A percentile compares a stretch with the other conserved stretches of the same genome.
Conservation (phyloP, 768 basidiomycete genomes). For the Lactifluus volemus region DNA sequence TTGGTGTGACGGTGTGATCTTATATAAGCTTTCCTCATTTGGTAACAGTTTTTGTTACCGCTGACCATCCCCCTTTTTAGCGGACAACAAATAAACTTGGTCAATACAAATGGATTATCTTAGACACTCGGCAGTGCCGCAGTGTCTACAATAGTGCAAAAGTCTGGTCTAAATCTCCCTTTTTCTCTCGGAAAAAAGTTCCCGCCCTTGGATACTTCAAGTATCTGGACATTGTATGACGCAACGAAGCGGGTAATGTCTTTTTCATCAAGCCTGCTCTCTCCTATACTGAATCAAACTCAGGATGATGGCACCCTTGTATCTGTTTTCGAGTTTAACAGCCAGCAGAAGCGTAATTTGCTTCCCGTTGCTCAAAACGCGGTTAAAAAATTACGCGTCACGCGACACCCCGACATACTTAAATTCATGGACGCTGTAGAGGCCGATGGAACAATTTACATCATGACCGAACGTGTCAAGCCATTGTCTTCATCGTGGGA, state of each 20-base stretch:
- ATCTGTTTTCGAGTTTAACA: slow-evolving; percentile 90
- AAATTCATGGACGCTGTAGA: slow-evolving; percentile 93
- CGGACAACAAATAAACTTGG: too few relatives aligned
- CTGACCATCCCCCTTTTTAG: too few relatives aligned
- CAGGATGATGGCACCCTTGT: slow-evolving; percentile 84
- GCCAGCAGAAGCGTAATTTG: slow-evolving; percentile 49
- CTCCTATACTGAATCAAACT: slow-evolving; percentile 17
- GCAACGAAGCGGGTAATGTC: slow-evolving; percentile 72
- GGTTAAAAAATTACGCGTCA: slow-evolving; percentile 80
- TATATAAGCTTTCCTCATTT: too few relatives aligned
- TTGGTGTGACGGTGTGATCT: too few relatives aligned
- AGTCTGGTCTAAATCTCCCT: slow-evolving; percentile 84
- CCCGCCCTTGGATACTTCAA: slow-evolving; percentile 50
- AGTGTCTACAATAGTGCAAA: slow-evolving; percentile 84
- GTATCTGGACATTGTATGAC: slow-evolving; percentile 81
- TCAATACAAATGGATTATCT: slow-evolving; percentile 62
- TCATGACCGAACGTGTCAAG: slow-evolving; percentile 90
- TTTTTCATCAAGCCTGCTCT: neutral
- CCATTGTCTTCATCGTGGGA: slow-evolving; percentile 64
- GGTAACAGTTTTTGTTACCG: too few relatives aligned
- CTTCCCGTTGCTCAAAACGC: slow-evolving; percentile 82
- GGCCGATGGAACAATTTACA: slow-evolving; percentile 77
- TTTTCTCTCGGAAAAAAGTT: slow-evolving; percentile 77
- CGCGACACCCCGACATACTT: slow-evolving; percentile 91
- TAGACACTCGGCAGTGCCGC: slow-evolving; percentile 73